Base-by-base conservation (phyloP, 108 stramenopile genomes). In the Parietichytrium sp. region DNA sequence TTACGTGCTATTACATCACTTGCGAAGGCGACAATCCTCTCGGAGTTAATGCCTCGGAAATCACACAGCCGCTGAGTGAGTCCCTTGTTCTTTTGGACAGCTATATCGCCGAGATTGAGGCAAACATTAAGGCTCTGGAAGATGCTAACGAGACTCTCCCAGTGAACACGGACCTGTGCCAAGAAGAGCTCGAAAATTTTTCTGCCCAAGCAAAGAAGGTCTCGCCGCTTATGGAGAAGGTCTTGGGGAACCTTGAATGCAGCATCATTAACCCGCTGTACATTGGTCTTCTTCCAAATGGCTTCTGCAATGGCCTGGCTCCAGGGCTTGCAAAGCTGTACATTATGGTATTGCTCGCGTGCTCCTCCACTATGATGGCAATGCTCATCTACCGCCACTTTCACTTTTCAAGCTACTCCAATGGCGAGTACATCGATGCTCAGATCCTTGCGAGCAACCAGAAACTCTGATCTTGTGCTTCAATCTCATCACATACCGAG, bases 1-100 rank as follows among this genome's bases (percentile, higher is more conserved):
- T 45, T 1, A 2, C 45, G 61, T 72, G 61, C 4, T 72, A 72
- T 20, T 72, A 72, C 61, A 33, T 45, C 38, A 72, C 61, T 47
- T 72, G 61, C 42, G 61, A 72, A 25, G 61, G 61, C 61, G 6
- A 16, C 38, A 72, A 72, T 42, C 61, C 61, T 8, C 61, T 72
- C 0, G 33, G 12, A 6, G 10, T 7, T 42, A 27, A 72, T 42
- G 0, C 45, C 1, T 45, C 61, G 29, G 33, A 72, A 13, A 50
- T n/a, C n/a, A 16, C n/a, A 18, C 49, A 50, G 49, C n/a, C 49
- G n/a, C 18, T 18, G 49, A 50, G 16, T 50, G 49, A 50, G 18
- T 18, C 18, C n/a, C n/a, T 50, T 16, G n/a, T 50, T 50, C n/a
- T 50, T 16, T 18, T 18, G 18, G 49, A 50, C n/a, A 50, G 18